Evolutionary conservation across 2,329 filamentous ascomycete species (phyloP), one percentile per base, ranked within the genome.

Genomic region (Apiospora saccharicola): DNA sequence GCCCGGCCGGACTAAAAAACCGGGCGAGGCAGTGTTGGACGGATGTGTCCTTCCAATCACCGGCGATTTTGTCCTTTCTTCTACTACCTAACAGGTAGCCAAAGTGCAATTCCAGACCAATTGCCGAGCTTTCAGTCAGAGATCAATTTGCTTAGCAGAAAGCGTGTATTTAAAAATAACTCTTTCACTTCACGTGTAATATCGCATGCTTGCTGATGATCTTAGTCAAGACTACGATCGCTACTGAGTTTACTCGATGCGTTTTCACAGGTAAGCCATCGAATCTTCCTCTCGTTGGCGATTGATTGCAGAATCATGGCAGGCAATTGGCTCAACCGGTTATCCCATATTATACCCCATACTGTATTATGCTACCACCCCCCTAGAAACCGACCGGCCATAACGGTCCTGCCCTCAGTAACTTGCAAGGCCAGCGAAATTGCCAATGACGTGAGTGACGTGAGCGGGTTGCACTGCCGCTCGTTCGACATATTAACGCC

Each of bases 361-460:
- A 41, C 37, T 8, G 37, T 41, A 41, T 41, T 41, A 41, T 41
- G 37, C 37, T 41, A 41, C 37, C 10, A 41, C 37, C 37, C 37
- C 37, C 37, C 37, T 41, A 10, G 37, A 41, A 10, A 10, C 37
- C 37, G 51, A 34, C 51, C 13, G 51, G 22, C 53, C 16, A 22
- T 22, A 49, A 49, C 46, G 46, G 37, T 41, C n/a, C 6, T 49
- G 6, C 44, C 46, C 37, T 41, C 37, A 41, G 37, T 61, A 61
- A 61, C 53, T 19, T 61, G 5, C 51, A 34, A 19, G 51, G 26
- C 14, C 30, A 4, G 57, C 57, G 57, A 64, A 19, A 64, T 64
- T 64, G 22, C 34, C 22, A 6, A 64, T 64, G 57, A 64, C 57
- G 57, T 64, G 57, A 64, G 57, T 64, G 57, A 64, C 57, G 57